A percentile compares a stretch with the other conserved stretches of the same genome.
These are phyloP conservation scores for Hypoxylon trugodes DNA, from an alignment of 495 filamentous ascomycete genomes.

Conservation along the genomic window DNA sequence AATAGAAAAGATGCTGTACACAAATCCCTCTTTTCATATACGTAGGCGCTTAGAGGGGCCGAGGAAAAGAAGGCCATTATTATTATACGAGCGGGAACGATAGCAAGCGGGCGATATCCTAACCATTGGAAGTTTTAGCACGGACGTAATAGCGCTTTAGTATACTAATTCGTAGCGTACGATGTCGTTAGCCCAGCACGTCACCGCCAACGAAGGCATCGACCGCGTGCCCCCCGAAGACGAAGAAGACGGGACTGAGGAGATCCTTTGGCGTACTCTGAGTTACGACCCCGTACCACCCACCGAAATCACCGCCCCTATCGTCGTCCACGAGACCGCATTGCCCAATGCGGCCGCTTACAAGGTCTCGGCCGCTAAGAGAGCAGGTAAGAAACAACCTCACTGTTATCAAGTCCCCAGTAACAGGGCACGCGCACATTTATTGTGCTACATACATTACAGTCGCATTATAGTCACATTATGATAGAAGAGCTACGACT, in stretches of 20 bases:
- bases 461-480: too few relatives aligned
- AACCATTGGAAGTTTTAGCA: background rate
- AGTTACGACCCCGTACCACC: constrained; percentile 37
- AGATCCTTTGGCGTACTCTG: constrained; percentile 39
- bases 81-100: background rate
- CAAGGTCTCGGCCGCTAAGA: constrained; percentile 61
- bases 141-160: background rate
- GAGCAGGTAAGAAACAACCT: constrained; percentile 62
- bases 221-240: constrained; percentile 37
- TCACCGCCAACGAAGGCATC: constrained; percentile 44
- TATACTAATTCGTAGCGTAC: background rate
- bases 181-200: constrained; percentile 37
- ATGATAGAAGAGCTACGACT: background rate
- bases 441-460: too few relatives aligned
- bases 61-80: background rate
- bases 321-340: constrained; percentile 7
- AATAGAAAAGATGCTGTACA: background rate
- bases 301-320: constrained; percentile 9
- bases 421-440: too few relatives aligned
- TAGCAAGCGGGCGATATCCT: background rate
- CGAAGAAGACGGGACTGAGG: constrained; percentile 23
- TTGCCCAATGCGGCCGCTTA: constrained; percentile 52
- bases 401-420: too few relatives aligned
- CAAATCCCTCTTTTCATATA: background rate
- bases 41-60: background rate